Percentiles rank a stretch among this genome's conserved stretches.
Conservation (phyloP, 768 basidiomycete species). For the Dentipellis sp. region DNA sequence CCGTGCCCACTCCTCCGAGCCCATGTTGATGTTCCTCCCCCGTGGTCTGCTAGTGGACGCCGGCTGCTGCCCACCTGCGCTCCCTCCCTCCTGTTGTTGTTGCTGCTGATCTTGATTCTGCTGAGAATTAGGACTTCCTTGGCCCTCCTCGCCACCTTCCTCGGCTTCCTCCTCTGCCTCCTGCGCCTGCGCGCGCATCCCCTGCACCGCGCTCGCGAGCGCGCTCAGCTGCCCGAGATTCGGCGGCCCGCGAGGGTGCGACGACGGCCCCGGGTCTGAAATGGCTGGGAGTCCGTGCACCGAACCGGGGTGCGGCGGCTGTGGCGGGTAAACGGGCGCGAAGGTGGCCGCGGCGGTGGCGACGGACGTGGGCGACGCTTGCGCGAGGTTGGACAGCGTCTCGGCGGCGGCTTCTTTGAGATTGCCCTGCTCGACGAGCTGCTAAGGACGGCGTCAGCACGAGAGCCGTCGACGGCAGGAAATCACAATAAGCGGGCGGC, state of each 20-base stretch:
- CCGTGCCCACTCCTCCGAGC: constrained; percentile 70
- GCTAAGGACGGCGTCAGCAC: constrained; percentile 6
- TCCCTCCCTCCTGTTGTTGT: not conserved
- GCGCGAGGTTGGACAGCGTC: constrained; percentile 21
- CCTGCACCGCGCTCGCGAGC: constrained; percentile 14
- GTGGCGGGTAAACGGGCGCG: not conserved
- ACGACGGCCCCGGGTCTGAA: constrained; percentile 64
- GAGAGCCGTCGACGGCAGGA: not conserved
- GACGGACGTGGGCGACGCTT: constrained; percentile 1
- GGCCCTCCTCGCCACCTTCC: constrained; percentile 1
- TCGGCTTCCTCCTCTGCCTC: not conserved
- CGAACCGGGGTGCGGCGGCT: constrained; percentile 4
- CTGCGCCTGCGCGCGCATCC: not conserved
- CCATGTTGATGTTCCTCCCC: constrained; percentile 52
- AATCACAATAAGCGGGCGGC: too few relatives aligned
- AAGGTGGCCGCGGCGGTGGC: not conserved
- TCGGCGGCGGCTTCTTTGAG: constrained; percentile 23
- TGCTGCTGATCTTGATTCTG: not conserved
- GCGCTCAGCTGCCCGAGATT: constrained; percentile 51
- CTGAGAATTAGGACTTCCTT: not conserved
- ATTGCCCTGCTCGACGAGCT: constrained; percentile 13
- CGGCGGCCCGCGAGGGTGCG: constrained; percentile 61
- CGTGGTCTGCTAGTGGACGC: constrained; percentile 29
- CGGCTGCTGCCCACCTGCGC: constrained; percentile 10
- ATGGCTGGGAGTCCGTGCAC: constrained; percentile 24